phyloP scores from a whole-genome alignment of 139 green algal species.

The Astrephomene gubernaculifera region DNA sequence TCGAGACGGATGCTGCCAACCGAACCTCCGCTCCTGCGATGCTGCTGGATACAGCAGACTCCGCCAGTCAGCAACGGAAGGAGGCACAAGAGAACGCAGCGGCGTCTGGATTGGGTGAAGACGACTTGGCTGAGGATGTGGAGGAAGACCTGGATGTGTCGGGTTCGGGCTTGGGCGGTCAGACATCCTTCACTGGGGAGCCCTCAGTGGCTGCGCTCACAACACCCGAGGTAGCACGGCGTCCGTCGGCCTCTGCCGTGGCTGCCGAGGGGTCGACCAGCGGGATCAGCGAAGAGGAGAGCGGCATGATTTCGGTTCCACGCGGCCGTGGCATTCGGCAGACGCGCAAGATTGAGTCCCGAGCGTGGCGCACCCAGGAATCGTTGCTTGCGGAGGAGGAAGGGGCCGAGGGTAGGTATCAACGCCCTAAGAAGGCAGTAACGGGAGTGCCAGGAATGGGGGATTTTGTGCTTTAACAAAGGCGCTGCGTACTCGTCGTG shows the following conservation, averaged over 20 bases:
- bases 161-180: constrained; percentile 4
- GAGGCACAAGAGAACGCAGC: too few relatives aligned
- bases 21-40: too few relatives aligned
- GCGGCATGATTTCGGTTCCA: constrained; percentile 18
- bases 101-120: constrained; percentile 1
- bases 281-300: constrained; percentile 7
- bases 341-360: constrained; percentile 36
- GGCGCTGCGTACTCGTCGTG: too few relatives aligned
- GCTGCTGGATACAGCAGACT: too few relatives aligned
- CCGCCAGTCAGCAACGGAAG: too few relatives aligned
- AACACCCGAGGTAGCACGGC: neutral
- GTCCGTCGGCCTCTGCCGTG: neutral
- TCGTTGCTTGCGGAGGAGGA: constrained; percentile 18
- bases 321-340: constrained; percentile 16
- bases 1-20: neutral
- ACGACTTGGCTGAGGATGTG: neutral
- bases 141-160: constrained; percentile 11
- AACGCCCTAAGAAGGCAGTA: too few relatives aligned
- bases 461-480: too few relatives aligned
- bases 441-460: too few relatives aligned
- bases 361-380: constrained; percentile 9
- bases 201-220: neutral
- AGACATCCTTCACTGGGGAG: neutral
- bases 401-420: neutral
- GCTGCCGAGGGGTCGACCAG: neutral